Percentiles rank a stretch among this genome's conserved stretches.
phyloP scores from a whole-genome alignment of 208 protist genomes.

The Crithidia acanthocephali region DNA sequence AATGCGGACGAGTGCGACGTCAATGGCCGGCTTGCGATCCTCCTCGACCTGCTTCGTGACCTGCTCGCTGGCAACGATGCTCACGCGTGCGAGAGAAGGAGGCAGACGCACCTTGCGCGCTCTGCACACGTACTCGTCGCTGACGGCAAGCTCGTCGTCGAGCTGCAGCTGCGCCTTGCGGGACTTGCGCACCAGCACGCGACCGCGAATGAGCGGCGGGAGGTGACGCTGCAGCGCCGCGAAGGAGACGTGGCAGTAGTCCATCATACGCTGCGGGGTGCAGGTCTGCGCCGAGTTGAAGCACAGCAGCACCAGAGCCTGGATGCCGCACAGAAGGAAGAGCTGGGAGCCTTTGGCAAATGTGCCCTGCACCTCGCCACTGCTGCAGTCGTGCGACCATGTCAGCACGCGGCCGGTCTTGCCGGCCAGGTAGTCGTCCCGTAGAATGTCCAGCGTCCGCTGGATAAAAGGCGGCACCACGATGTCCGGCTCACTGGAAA shows the following conservation, averaged over 20 bases:
- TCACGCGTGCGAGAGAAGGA: constrained; percentile 43
- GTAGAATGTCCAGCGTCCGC: constrained; percentile 50
- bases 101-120: constrained; percentile 64
- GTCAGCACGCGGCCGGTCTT: constrained; percentile 65
- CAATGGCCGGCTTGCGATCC: constrained; percentile 78
- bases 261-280: constrained; percentile 35
- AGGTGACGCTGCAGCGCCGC: constrained; percentile 31
- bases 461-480: constrained; percentile 47
- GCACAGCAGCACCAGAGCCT: constrained; percentile 74
- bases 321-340: constrained; percentile 64
- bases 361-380: constrained; percentile 54
- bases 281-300: constrained; percentile 64
- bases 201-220: constrained; percentile 31
- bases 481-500: constrained; percentile 41
- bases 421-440: constrained; percentile 62
- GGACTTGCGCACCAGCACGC: constrained; percentile 25
- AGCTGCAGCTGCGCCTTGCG: constrained; percentile 39
- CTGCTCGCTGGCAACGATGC: constrained; percentile 40
- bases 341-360: constrained; percentile 59
- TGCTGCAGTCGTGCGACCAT: constrained; percentile 86
- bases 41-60: constrained; percentile 67
- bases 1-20: constrained; percentile 85
- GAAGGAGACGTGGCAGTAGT: constrained; percentile 22
- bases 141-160: constrained; percentile 53
- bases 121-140: constrained; percentile 66